phyloP scores from a whole-genome alignment of 805 yeast species.

The Pichia phayaonensis region DNA sequence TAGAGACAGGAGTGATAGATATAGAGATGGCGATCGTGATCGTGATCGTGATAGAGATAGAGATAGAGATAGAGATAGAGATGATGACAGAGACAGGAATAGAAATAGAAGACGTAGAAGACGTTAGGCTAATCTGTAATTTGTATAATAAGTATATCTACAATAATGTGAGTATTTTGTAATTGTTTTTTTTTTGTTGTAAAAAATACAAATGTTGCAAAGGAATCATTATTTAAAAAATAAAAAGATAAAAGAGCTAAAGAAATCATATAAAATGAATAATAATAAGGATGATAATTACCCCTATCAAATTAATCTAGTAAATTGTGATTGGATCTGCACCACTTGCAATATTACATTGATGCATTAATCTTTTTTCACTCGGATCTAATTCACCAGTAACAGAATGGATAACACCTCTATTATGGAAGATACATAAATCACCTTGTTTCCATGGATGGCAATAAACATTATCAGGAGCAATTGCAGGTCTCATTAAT shows the following conservation, averaged over 20 bases:
- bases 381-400: conserved; percentile 80
- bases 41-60: conserved; percentile 5
- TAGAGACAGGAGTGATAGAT: conserved; percentile 8
- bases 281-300: neutral
- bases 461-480: conserved; percentile 66
- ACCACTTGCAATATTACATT: conserved; percentile 86
- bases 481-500: conserved; percentile 79
- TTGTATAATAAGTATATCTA: neutral
- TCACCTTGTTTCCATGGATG: conserved; percentile 84
- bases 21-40: conserved; percentile 3
- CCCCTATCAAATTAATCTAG: neutral
- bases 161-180: neutral
- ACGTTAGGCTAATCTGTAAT: conserved; percentile 5
- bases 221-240: neutral
- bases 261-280: neutral
- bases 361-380: conserved; percentile 84
- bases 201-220: neutral
- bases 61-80: conserved; percentile 4
- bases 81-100: conserved; percentile 11
- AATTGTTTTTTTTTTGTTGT: neutral
- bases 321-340: conserved; percentile 43
- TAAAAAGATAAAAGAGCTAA: neutral
- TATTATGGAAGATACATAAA: conserved; percentile 75
- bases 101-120: conserved; percentile 11
- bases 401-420: conserved; percentile 89